These are phyloP conservation scores for Rhynchosporium agropyri DNA, from an alignment of 2,329 filamentous ascomycete genomes.

Conservation along the genomic window DNA sequence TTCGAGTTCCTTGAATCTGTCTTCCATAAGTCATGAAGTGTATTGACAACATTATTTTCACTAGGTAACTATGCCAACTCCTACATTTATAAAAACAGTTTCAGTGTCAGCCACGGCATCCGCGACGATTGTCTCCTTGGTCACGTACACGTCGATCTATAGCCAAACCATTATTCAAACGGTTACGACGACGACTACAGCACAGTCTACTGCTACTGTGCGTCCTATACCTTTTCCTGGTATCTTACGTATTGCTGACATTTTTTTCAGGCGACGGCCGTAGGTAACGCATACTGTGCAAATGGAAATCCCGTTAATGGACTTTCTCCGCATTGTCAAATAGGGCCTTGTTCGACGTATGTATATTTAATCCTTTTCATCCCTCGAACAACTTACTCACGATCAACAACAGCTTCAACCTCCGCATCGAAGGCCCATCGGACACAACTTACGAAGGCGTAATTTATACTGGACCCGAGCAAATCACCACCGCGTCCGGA, in stretches of 20 bases:
- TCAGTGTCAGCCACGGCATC: not conserved
- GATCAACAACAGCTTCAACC: not conserved
- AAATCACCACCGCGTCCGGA: not conserved
- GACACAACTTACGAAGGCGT: not conserved
- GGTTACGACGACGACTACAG: not conserved
- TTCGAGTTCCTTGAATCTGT: not conserved
- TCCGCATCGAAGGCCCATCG: not conserved
- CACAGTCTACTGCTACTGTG: not conserved
- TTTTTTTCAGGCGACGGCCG: not conserved
- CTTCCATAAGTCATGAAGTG: not conserved
- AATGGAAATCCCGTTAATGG: not conserved
- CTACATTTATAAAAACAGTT: not conserved
- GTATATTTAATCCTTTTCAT: not conserved
- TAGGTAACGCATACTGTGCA: not conserved
- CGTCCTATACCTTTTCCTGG: not conserved
- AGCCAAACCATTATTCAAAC: not conserved
- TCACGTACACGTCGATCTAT: not conserved
- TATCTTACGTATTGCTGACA: not conserved
- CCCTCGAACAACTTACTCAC: not conserved
- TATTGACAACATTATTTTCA: not conserved
- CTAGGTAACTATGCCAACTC: not conserved
- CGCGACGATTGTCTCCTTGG: not conserved
- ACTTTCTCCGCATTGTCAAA: not conserved
- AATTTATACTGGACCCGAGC: not conserved
- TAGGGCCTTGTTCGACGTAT: not conserved